These are phyloP conservation scores for Lyophyllum semitale DNA, from an alignment of 768 basidiomycete genomes.

Conservation along the genomic window DNA sequence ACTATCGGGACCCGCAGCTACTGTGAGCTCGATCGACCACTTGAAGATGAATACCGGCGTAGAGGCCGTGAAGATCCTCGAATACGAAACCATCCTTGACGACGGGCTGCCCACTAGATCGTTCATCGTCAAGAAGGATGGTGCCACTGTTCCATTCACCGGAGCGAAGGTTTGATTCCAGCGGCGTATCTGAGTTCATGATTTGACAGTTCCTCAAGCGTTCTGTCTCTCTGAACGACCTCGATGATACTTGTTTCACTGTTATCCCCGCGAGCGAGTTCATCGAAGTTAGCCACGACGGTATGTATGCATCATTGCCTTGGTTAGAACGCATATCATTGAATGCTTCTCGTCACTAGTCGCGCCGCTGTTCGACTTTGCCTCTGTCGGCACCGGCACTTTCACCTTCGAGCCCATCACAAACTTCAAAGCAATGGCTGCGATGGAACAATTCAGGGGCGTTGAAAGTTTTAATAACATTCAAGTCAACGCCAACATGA, in stretches of 20 bases:
- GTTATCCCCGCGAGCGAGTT: conserved; percentile 41
- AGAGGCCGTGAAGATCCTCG: conserved; percentile 42
- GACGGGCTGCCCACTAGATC: conserved; percentile 42
- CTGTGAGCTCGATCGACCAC: conserved; percentile 37
- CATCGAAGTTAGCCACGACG: conserved; percentile 38
- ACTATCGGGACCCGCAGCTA: conserved; percentile 26
- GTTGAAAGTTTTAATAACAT: conserved; percentile 26
- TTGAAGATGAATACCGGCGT: conserved; percentile 42
- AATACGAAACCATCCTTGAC: conserved; percentile 49
- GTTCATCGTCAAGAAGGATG: conserved; percentile 43
- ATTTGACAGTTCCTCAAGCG: conserved; percentile 23
- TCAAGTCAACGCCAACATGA: conserved; percentile 23
- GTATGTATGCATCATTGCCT: conserved; percentile 18
- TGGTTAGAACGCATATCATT: background rate
- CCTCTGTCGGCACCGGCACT: conserved; percentile 36
- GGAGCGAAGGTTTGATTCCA: conserved; percentile 38
- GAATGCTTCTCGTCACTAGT: conserved; percentile 24
- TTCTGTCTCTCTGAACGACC: conserved; percentile 35
- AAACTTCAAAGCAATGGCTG: conserved; percentile 35
- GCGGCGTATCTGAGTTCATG: background rate
- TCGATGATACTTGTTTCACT: conserved; percentile 40
- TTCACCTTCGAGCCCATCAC: conserved; percentile 42
- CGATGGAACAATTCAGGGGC: conserved; percentile 15
- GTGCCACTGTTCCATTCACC: conserved; percentile 38
- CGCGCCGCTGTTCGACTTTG: conserved; percentile 44